Evolutionary conservation across 2,329 filamentous ascomycete genomes (phyloP), one percentile per base, ranked within the genome.

Genomic region (Aspergillus fijiensis): DNA sequence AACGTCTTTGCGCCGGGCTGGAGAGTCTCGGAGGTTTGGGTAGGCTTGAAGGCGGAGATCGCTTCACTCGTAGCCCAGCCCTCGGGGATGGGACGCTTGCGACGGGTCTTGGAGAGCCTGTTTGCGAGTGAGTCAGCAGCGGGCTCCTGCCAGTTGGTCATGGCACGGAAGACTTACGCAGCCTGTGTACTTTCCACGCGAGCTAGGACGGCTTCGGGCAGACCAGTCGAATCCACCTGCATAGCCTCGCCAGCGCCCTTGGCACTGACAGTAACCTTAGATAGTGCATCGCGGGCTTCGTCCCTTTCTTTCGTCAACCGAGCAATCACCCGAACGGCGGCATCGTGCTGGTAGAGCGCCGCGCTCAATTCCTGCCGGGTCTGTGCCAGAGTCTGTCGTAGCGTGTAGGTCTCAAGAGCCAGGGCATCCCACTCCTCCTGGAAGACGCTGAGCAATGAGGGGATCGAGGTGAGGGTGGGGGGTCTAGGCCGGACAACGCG

Each of bases 391-490:
- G 96, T 92, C 76, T 97, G 91, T 79, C 91, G 89, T 61, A 98
- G 81, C 67, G 91, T 95, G 76, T 92, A 97, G 54, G 92, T 91
- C 79, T 99, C 95, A 39, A 98, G 82, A 12, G 94, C 91, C 49
- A 97, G 81, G 9, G 93, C 89, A 75, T 99, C 95, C 95, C 95
- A 99, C 82, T 99, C 95, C 76, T 96, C 96, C 76, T 99, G 95
- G 76, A 99, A 98, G 45, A 93, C 90, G 53, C 91, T 90, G 58
- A 99, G 89, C 58, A 99, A 86, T 19, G 95, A 92, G 23, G 95
- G 95, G 72, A 99, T 96, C 42, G 95, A 99, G 57, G 95, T 98
- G 70, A 98, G 87, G 35, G 92, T 93, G 33, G 95, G 94, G 60
- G 95, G 93, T 71, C 95, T 87, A 54, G 95, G 94, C 69, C 90